Evolutionary conservation across 805 yeast genomes (phyloP).

Genomic region (Lipomyces japonicus): DNA sequence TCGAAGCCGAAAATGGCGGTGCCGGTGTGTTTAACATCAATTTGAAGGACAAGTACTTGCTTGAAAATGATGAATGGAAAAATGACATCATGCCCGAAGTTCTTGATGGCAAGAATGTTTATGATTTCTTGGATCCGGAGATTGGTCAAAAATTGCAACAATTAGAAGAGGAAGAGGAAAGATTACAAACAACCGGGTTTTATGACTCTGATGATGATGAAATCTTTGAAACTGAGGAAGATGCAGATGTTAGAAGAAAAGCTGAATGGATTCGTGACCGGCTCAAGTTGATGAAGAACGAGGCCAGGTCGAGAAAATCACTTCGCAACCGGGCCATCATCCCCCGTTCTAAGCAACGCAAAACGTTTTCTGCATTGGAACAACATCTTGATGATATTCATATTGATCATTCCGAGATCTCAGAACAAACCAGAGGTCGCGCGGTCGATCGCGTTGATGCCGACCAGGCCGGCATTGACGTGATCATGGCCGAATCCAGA

Average conservation of each 20-base stretch:
- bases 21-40: constrained; percentile 97
- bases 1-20: constrained; percentile 95
- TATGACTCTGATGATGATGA: constrained; percentile 79
- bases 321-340: constrained; percentile 85
- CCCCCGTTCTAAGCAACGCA: constrained; percentile 68
- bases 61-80: constrained; percentile 98
- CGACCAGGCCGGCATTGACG: constrained; percentile 68
- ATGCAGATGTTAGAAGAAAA: constrained; percentile 70
- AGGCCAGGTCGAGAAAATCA: constrained; percentile 80
- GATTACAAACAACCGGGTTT: constrained; percentile 89
- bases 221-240: constrained; percentile 56
- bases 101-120: constrained; percentile 91
- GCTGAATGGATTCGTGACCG: constrained; percentile 95
- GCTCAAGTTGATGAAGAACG: constrained; percentile 89
- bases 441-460: constrained; percentile 30
- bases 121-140: constrained; percentile 95
- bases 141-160: constrained; percentile 91
- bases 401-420: constrained; percentile 70
- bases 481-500: constrained; percentile 55
- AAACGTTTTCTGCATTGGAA: constrained; percentile 72
- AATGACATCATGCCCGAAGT: constrained; percentile 96
- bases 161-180: constrained; percentile 94
- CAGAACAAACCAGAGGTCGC: constrained; percentile 45
- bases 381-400: constrained; percentile 86
- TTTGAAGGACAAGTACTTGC: constrained; percentile 82